Percentiles rank a stretch among this genome's conserved stretches.
Conservation (phyloP, 805 yeast species). For the Suhomyces emberorum region DNA sequence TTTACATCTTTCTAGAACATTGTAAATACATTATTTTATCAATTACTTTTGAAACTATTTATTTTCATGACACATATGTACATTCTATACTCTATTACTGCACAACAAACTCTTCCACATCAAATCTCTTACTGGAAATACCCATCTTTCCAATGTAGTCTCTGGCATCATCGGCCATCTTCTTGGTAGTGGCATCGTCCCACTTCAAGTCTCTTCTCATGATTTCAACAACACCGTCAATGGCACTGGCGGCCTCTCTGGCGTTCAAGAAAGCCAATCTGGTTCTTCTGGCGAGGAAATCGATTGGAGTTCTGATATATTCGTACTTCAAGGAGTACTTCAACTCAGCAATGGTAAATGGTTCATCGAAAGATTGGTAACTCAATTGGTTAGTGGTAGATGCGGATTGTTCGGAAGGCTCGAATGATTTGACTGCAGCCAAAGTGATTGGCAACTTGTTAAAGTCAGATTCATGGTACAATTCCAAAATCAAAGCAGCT, state of each 20-base stretch:
- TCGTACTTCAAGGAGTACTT: slow-evolving; percentile 78
- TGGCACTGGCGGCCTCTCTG: slow-evolving; percentile 72
- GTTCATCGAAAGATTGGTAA: slow-evolving; percentile 60
- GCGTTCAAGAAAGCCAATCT: slow-evolving; percentile 91
- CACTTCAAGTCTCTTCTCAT: slow-evolving; percentile 80
- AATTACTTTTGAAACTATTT: too few species aligned
- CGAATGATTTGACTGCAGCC: slow-evolving; percentile 36
- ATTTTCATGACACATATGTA: too few species aligned
- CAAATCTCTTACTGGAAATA: slow-evolving; percentile 21
- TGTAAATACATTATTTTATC: not conserved
- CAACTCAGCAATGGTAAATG: slow-evolving; percentile 89
- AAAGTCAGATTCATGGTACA: slow-evolving; percentile 49
- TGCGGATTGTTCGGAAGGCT: slow-evolving; percentile 25
- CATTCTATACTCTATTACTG: slow-evolving; percentile 7
- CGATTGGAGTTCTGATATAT: slow-evolving; percentile 83
- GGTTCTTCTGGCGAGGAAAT: slow-evolving; percentile 89
- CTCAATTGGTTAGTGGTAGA: slow-evolving; percentile 36
- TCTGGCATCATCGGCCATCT: slow-evolving; percentile 49
- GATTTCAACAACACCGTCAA: slow-evolving; percentile 80
- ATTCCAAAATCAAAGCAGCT: slow-evolving; percentile 67
- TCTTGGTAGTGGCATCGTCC: slow-evolving; percentile 56
- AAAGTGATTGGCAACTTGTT: slow-evolving; percentile 67
- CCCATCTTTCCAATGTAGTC: slow-evolving; percentile 67
- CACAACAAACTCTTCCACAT: slow-evolving; percentile 17
- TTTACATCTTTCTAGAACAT: not conserved